Evolutionary conservation across 1,139 yeast species (phyloP).

Genomic region (Candida albicans): DNA sequence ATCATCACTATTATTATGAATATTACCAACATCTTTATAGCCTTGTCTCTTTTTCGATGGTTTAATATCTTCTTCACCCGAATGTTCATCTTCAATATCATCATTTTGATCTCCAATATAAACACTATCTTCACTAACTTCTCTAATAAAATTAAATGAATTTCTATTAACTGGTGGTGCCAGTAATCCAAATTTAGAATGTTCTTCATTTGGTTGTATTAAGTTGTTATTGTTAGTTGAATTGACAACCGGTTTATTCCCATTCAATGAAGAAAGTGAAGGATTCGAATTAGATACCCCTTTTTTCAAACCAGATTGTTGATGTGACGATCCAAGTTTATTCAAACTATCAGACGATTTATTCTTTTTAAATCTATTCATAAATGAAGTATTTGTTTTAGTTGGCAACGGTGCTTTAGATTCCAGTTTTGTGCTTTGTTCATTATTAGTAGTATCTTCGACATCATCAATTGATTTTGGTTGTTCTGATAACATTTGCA

Average conservation of each 20-base stretch:
- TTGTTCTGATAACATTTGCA: conserved; percentile 11
- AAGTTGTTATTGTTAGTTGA: not conserved
- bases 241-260: not conserved
- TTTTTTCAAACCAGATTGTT: not conserved
- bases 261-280: not conserved
- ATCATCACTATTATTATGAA: conserved; percentile 11
- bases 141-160: conserved; percentile 31
- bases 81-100: conserved; percentile 6
- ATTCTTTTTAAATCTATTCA: conserved; percentile 28
- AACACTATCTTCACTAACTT: conserved; percentile 28
- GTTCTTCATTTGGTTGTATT: not conserved
- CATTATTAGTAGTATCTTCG: too few species aligned
- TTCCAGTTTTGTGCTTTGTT: not conserved
- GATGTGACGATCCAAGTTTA: conserved; percentile 7
- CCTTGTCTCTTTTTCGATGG: not conserved
- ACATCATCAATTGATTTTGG: not conserved
- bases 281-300: not conserved
- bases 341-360: conserved; percentile 22
- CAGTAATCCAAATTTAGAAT: not conserved
- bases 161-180: not conserved
- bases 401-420: conserved; percentile 4
- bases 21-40: conserved; percentile 1
- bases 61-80: conserved; percentile 4
- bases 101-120: conserved; percentile 12
- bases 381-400: conserved; percentile 13